Percentiles rank a stretch among this genome's conserved stretches.
Evolutionary conservation across 345 rosid genomes (phyloP).

Genomic region (Eucalyptus polybractea): DNA sequence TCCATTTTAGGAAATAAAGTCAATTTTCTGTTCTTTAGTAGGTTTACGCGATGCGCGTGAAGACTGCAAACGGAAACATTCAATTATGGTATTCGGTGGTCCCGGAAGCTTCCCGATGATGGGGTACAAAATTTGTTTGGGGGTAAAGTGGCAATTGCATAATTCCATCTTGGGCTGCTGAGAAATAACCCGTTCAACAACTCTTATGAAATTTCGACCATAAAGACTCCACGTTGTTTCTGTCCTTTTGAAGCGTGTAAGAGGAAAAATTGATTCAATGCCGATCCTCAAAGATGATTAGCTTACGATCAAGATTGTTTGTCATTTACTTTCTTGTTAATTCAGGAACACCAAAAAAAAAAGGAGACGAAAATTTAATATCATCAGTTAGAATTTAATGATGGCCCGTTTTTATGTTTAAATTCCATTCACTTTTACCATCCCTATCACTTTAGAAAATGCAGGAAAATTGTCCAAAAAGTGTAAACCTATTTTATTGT

Average conservation of each 20-base stretch:
- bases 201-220: not conserved
- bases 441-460: not conserved
- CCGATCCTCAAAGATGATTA: not conserved
- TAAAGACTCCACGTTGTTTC: not conserved
- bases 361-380: not conserved
- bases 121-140: not conserved
- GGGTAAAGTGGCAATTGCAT: not conserved
- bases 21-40: not conserved
- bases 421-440: not conserved
- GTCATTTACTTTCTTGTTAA: not conserved
- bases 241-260: not conserved
- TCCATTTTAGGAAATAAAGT: not conserved
- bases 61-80: not conserved
- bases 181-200: not conserved
- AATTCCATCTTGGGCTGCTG: not conserved
- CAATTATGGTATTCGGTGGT: not conserved
- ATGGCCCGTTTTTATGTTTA: not conserved
- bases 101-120: not conserved
- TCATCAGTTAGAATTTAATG: not conserved
- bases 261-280: not conserved
- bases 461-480: not conserved
- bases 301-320: not conserved
- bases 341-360: not conserved
- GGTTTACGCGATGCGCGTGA: not conserved
- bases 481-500: not conserved